Evolutionary conservation across 1,139 yeast species (phyloP), one percentile per base, ranked within the genome.

Genomic region (Zygotorulaspora mrakii): DNA sequence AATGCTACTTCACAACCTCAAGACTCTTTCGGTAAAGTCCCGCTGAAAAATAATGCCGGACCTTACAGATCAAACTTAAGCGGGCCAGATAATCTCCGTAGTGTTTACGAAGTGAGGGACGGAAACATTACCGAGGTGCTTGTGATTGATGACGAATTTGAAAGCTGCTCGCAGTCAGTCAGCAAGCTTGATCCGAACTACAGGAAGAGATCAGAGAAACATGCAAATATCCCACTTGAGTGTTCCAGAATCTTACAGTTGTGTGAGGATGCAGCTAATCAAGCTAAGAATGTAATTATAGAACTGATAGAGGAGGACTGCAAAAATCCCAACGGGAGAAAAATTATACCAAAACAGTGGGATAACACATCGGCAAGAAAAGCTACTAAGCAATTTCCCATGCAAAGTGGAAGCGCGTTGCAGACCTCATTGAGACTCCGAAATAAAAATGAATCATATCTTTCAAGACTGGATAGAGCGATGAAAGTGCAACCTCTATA

Each of bases 231-330:
- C 3, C 30, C 40, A 8, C 33, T 28, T n/a, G 40, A 46, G 7
- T 54, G 52, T 16, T 33, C 35, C 5, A 48, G 49, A 11, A 43
- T 59, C 17, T 37, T 53, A 14, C 40, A 37, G n/a, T 39, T 59
- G 47, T 59, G 64, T 34, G 64, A 59, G 25, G 45, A 47, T 8
- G 52, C 61, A 11, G 64, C 62, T n/a, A 41, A 35, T 7, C 43
- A 50, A 12, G 61, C 62, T 1, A 57, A 49, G 37, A 41, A 35
- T n/a, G 39, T 54, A 5, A 53, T 59, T 5, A 40, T 48, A 31
- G 48, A 49, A 13, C 39, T 59, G 11, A 49, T 49, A 4, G 34
- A 44, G n/a, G 35, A 40, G 16, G 39, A 38, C n/a, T 23, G 28
- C 10, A 17, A 32, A n/a, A n/a, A n/a, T n/a, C n/a, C n/a, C 17